Evolutionary conservation across 2,329 filamentous ascomycete genomes (phyloP).

Genomic region (Trichoderma afroharzianum): DNA sequence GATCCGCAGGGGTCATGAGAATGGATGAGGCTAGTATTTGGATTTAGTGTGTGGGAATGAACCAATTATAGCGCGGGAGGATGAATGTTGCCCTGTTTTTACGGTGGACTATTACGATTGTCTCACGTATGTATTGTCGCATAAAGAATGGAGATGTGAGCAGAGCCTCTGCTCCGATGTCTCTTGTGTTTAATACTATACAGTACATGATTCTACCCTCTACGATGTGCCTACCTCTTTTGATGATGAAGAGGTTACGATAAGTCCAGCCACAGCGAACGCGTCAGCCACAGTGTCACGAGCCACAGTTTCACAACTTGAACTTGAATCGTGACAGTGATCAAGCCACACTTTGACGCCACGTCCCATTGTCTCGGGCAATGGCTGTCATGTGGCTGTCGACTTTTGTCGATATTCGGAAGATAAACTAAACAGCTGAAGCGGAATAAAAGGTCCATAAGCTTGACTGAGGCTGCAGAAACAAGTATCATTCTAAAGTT

Average conservation of each 20-base stretch:
- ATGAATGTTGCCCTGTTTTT: neutral
- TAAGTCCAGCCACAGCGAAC: neutral
- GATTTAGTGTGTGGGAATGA: neutral
- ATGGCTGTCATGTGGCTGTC: neutral
- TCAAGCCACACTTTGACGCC: neutral
- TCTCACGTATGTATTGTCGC: neutral
- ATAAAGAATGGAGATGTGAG: neutral
- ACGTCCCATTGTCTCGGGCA: neutral
- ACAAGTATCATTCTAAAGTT: neutral
- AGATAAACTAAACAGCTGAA: neutral
- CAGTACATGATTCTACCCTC: neutral
- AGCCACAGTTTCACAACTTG: neutral
- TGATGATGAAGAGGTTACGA: neutral
- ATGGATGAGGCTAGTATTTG: neutral
- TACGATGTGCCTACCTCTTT: neutral
- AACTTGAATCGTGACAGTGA: neutral
- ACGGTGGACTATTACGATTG: neutral
- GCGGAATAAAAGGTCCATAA: neutral
- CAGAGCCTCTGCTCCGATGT: neutral
- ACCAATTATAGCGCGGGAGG: neutral
- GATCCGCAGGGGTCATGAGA: neutral
- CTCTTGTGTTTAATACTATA: neutral
- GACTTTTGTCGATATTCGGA: neutral
- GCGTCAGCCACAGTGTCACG: neutral
- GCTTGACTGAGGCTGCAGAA: neutral